A percentile compares a stretch with the other conserved stretches of the same genome.
These are phyloP conservation scores for Lophiostoma macrostomum DNA, from an alignment of 495 filamentous ascomycete genomes.

Conservation along the genomic window DNA sequence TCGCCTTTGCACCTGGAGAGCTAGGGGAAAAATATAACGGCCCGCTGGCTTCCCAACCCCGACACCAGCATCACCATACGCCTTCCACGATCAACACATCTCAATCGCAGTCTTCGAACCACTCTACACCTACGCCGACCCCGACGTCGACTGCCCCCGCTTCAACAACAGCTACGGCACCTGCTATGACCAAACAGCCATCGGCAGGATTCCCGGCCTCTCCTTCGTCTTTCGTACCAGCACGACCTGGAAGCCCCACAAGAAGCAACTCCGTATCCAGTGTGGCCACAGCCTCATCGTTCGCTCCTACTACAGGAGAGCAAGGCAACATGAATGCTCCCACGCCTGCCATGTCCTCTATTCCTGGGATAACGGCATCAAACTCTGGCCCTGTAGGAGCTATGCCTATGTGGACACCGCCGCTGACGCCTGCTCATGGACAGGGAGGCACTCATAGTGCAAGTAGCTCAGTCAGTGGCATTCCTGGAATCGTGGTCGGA, in stretches of 20 bases:
- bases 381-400: slow-evolving; percentile 35
- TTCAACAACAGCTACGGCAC: slow-evolving; percentile 30
- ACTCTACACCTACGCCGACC: slow-evolving; percentile 36
- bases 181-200: slow-evolving; percentile 27
- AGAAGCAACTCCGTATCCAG: slow-evolving; percentile 85
- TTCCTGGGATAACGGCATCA: slow-evolving; percentile 40
- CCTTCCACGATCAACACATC: slow-evolving; percentile 34
- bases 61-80: slow-evolving; percentile 34
- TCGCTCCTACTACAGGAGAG: slow-evolving; percentile 33
- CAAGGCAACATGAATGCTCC: slow-evolving; percentile 35
- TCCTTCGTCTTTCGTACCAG: slow-evolving; percentile 50
- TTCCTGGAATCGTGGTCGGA: slow-evolving; percentile 3
- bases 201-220: slow-evolving; percentile 49
- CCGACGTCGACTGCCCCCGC: slow-evolving; percentile 27
- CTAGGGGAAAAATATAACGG: slow-evolving; percentile 82
- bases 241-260: slow-evolving; percentile 55
- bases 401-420: slow-evolving; percentile 43
- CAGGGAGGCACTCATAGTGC: slow-evolving; percentile 35
- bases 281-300: slow-evolving; percentile 59
- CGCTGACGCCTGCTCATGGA: slow-evolving; percentile 38
- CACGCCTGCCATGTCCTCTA: slow-evolving; percentile 36
- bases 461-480: slow-evolving; percentile 37
- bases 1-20: slow-evolving; percentile 81
- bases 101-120: slow-evolving; percentile 26
- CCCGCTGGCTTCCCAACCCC: slow-evolving; percentile 47